Evolutionary conservation across 257 asterid species (phyloP), one percentile per base, ranked within the genome.

Genomic region (Knoxia roxburghii): DNA sequence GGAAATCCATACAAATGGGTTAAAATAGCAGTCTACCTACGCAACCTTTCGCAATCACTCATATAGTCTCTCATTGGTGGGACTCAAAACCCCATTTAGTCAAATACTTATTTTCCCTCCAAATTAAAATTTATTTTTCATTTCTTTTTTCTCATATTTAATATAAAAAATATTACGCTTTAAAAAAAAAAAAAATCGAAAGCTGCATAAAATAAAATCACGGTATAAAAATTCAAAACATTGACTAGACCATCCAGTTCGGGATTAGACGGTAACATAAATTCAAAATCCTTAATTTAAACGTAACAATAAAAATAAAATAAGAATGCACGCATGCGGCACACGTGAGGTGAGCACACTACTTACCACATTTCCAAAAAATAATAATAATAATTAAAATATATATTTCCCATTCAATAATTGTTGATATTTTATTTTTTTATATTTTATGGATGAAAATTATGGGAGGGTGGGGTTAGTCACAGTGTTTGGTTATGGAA

Each of bases 401-500:
- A 39, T 43, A 27, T 9, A 1, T 48, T 64, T 65, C 23, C 8
- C 8, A n/a, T 49, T 33, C 61, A 8, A 50, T 50, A 18, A 33
- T 65, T 65, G 58, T 37, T 37, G 4, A 4, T 37, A 37, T 9
- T 37, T 37, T 37, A 3, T 37, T 37, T 27, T 10, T 43, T 18
- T 26, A 24, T 11, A 4, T 52, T 6, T 57, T 29, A 33, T 23
- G 48, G 12, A n/a, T 66, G 32, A 39, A 67, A 53, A 8, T 4
- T 11, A 35, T 27, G 35, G 20, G 33, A 8, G 50, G 29, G 26
- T 55, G n/a, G 70, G 54, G 68, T 21, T 26, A 59, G 12, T 10
- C 1, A 59, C n/a, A n/a, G 48, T 51, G 72, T 68, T 43, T 30
- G 65, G 46, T 56, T 20, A 41, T 68, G 65, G 65, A 24, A 24